Base-by-base conservation (phyloP, 2,329 filamentous ascomycete species). In the Microdochium nivale region DNA sequence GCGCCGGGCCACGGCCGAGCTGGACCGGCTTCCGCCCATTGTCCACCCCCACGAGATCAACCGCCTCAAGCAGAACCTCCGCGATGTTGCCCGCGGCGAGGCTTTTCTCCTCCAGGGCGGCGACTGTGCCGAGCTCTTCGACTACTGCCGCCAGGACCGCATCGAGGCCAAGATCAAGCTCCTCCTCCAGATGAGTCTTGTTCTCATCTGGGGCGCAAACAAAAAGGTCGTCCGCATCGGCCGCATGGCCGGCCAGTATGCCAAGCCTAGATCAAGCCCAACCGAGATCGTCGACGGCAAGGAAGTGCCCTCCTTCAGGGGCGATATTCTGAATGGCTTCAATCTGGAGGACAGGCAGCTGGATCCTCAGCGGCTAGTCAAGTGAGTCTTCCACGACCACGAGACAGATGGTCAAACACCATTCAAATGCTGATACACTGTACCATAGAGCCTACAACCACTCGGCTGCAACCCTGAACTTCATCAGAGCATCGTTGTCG, bases 91-190 rank as follows among this genome's bases (percentile, higher is more conserved):
- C 4, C 75, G 87, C 33, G 94, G 94, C 32, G 90, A 92, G 58
- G 89, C 92, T 13, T 97, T 99, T 67, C 77, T 99, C 10, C 81
- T 99, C 3, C 94, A 99, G 72, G 94, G 94, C 54, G 94, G 92
- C 56, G 94, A 99, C 71, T 99, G 94, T 65, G 94, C 94, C 16
- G 94, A 99, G 73, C 80, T 97, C 10, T 99, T 99, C 64, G 90
- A 94, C 69, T 99, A 99, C 75, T 99, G 94, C 70, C 85, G 88
- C 61, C 86, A 90, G 66, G 80, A 81, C 14, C 87, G 88, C 58
- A 96, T 99, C 60, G 90, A 97, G 71, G 87, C 89, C 56, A 99
- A 97, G 76, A 90, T 97, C 69, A 97, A 97, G 73, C 81, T 99
- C 25, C 79, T 99, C 27, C 75, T 99, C 54, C 94, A 99, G 72